Conservation (phyloP, 805 yeast genomes). For the Alloascoidea hylecoeti region DNA sequence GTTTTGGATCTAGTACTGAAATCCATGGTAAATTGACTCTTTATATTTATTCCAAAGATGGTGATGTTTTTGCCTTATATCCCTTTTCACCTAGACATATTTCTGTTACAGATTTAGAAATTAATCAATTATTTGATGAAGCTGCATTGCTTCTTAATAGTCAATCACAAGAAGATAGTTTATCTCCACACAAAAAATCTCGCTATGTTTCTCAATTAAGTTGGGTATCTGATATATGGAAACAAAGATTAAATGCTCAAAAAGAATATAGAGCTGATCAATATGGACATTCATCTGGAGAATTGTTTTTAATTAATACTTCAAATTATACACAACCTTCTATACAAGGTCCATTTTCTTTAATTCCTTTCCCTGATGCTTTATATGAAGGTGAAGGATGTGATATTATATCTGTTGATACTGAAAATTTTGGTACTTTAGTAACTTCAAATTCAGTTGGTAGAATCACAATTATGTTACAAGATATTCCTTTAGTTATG, state of each 20-base stretch:
- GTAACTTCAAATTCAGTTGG: conserved; percentile 10
- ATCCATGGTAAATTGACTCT: conserved; percentile 34
- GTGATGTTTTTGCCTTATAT: conserved; percentile 43
- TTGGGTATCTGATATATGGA: conserved; percentile 20
- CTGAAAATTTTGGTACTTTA: conserved; percentile 8
- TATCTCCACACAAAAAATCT: background rate
- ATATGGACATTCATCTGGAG: background rate
- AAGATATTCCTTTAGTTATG: conserved; percentile 21
- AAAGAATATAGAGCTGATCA: background rate
- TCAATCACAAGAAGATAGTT: conserved; percentile 11
- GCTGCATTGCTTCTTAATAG: conserved; percentile 12
- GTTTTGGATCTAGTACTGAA: conserved; percentile 26
- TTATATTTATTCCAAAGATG: conserved; percentile 35
- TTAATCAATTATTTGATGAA: conserved; percentile 19
- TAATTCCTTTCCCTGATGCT: conserved; percentile 38
- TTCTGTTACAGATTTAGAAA: conserved; percentile 18
- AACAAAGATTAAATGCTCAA: conserved; percentile 9
- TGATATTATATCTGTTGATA: conserved; percentile 16
- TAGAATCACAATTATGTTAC: conserved; percentile 16
- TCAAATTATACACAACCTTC: background rate
- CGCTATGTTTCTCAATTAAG: conserved; percentile 17
- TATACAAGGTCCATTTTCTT: conserved; percentile 37
- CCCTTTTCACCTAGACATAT: conserved; percentile 48
- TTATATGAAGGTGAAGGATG: conserved; percentile 32
- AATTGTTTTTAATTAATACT: background rate